Evolutionary conservation across 768 basidiomycete species (phyloP).

Genomic region (Peribolospora kevripleyi): DNA sequence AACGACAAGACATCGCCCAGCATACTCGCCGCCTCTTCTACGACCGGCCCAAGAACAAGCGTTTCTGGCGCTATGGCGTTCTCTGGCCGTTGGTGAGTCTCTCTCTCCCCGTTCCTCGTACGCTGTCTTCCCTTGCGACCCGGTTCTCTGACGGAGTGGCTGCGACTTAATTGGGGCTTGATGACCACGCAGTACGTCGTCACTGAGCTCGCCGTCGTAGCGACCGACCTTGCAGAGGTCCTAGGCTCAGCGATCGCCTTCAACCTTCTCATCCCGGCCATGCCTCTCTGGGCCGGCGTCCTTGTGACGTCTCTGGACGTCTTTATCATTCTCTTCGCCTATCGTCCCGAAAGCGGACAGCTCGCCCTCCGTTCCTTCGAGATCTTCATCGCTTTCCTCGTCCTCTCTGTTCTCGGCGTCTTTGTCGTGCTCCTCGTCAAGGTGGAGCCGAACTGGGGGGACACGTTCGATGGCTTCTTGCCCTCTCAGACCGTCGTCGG

Average conservation of each 20-base stretch:
- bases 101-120: slow-evolving; percentile 15
- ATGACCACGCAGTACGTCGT: slow-evolving; percentile 13
- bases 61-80: slow-evolving; percentile 33
- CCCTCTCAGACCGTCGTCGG: slow-evolving; percentile 15
- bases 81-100: slow-evolving; percentile 32
- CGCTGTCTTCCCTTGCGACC: slow-evolving; percentile 12
- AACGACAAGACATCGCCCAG: slow-evolving; percentile 29
- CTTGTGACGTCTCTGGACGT: slow-evolving; percentile 46
- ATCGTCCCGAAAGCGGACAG: slow-evolving; percentile 32
- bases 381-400: slow-evolving; percentile 13
- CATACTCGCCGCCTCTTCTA: slow-evolving; percentile 42
- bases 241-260: slow-evolving; percentile 60
- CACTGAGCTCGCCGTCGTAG: slow-evolving; percentile 46
- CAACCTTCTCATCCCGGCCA: slow-evolving; percentile 40
- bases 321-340: slow-evolving; percentile 40
- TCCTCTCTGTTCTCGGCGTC: slow-evolving; percentile 45
- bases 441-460: slow-evolving; percentile 43
- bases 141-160: slow-evolving; percentile 2
- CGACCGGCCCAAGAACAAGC: slow-evolving; percentile 35
- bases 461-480: slow-evolving; percentile 44
- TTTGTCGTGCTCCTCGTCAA: slow-evolving; percentile 53
- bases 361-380: slow-evolving; percentile 13
- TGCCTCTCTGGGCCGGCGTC: slow-evolving; percentile 47
- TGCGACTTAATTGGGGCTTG: not conserved
- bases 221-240: slow-evolving; percentile 59